Percentiles rank a stretch among this genome's conserved stretches.
Conservation (phyloP, 169 alveolate genomes). For the Ichthyophthirius multifiliis region DNA sequence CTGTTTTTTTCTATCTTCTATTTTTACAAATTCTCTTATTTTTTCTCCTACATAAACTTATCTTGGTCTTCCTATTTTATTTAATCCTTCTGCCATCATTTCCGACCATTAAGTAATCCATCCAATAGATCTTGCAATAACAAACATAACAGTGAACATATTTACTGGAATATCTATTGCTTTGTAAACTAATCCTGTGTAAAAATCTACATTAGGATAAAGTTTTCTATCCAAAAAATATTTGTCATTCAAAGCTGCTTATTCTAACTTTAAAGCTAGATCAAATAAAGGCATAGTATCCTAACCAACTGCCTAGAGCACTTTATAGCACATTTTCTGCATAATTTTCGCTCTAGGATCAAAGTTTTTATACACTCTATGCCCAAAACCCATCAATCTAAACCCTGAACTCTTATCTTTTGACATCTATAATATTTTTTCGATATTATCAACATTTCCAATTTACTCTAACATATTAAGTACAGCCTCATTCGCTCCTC, state of each 20-base stretch:
- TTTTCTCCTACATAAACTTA: slow-evolving; percentile 70
- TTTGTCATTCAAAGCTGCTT: slow-evolving; percentile 73
- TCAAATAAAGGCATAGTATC: slow-evolving; percentile 62
- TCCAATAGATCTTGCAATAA: slow-evolving; percentile 85
- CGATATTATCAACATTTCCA: slow-evolving; percentile 57
- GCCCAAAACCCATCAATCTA: slow-evolving; percentile 90
- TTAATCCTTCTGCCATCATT: slow-evolving; percentile 68
- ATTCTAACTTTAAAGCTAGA: slow-evolving; percentile 85
- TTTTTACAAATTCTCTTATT: slow-evolving; percentile 37
- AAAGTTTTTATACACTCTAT: slow-evolving; percentile 81
- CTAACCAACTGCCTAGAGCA: slow-evolving; percentile 59
- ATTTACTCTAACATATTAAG: slow-evolving; percentile 81
- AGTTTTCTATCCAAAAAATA: slow-evolving; percentile 84
- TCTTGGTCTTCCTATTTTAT: slow-evolving; percentile 81
- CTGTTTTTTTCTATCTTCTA: slow-evolving; percentile 28
- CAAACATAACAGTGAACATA: slow-evolving; percentile 86
- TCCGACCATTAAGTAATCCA: slow-evolving; percentile 89
- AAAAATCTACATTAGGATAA: slow-evolving; percentile 93
- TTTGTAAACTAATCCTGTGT: slow-evolving; percentile 83
- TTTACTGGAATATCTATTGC: slow-evolving; percentile 83
- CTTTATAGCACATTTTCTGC: slow-evolving; percentile 76
- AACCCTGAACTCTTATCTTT: slow-evolving; percentile 65
- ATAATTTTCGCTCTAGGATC: slow-evolving; percentile 86
- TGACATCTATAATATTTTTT: slow-evolving; percentile 59
- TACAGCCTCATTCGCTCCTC: slow-evolving; percentile 92